Base-by-base conservation (phyloP, 345 rosid species). In the Cardamine resedifolia region DNA sequence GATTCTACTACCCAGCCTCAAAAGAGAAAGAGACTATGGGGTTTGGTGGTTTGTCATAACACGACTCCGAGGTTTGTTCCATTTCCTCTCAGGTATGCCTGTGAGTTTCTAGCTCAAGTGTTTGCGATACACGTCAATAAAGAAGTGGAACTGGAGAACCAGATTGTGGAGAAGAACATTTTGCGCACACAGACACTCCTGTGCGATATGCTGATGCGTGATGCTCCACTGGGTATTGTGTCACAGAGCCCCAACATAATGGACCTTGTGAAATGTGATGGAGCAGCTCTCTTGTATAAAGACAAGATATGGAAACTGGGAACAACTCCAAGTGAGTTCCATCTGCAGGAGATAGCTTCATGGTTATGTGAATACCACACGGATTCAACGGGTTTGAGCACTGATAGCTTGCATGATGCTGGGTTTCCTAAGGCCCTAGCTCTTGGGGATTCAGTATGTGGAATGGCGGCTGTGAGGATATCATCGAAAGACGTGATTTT, bases 381-480 rank as follows among this genome's bases (percentile, higher is more conserved):
- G 74, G 97, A 94, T 80, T 94, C 98, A 23, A 90, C 98, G 0
- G 98, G 98, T 61, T 74, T 94, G 78, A 94, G 98, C 78, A 90
- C 96, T 0, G 98, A 93, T 73, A 90, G 98, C 83, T 80, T 94
- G 79, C 70, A 80, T 71, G 98, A 94, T 71, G 98, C 98, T 2
- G 97, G 98, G 18, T 94, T 82, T 73, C 90, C 88, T 0, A 88
- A 87, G 65, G 94, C 97, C 45, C 75, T 84, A 45, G 59, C 86
- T 77, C 84, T 90, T 27, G 96, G 83, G 27, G 88, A 89, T 71
- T 72, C 79, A 16, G 92, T 89, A n/a, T 94, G 98, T 70, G 97
- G 98, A 53, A 94, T 94, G 98, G 98, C 96, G 21, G 97, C 97
- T 41, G 98, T 90, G 81, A 89, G 90, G 78, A 87, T 94, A 78